These are phyloP conservation scores for Tuber indicum DNA, from an alignment of 495 filamentous ascomycete genomes.

Conservation along the genomic window DNA sequence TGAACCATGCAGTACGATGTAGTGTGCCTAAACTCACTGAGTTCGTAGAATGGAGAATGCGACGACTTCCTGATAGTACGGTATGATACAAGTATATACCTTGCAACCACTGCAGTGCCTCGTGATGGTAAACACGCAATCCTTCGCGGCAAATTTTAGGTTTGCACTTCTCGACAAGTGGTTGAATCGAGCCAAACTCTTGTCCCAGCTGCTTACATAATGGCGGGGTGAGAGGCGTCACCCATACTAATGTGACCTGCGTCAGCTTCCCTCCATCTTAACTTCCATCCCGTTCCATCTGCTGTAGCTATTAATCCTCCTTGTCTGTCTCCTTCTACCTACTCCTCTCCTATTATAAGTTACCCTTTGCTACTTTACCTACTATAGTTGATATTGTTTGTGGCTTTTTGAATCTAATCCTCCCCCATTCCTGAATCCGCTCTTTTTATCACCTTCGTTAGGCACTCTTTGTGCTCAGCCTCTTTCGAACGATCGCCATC, in stretches of 20 bases:
- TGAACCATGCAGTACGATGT: background rate
- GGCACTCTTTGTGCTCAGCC: background rate
- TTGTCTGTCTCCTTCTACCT: background rate
- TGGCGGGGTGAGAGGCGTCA: conserved; percentile 30
- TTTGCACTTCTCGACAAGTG: background rate
- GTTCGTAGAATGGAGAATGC: background rate
- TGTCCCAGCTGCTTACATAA: conserved; percentile 24
- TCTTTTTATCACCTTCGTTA: background rate
- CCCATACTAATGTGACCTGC: conserved; percentile 25
- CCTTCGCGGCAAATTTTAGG: background rate
- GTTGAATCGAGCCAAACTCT: background rate
- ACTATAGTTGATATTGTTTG: conserved; percentile 1
- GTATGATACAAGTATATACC: background rate
- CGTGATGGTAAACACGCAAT: conserved; percentile 14
- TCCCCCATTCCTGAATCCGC: background rate
- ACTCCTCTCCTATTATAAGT: background rate
- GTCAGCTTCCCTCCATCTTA: conserved; percentile 20
- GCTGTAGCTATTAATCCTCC: background rate
- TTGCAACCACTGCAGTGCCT: background rate
- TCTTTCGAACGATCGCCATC: conserved; percentile 9
- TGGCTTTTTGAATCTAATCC: background rate
- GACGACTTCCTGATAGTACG: background rate
- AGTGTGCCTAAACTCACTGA: background rate
- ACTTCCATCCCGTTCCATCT: conserved; percentile 14
- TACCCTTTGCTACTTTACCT: background rate